phyloP scores from a whole-genome alignment of 2,329 filamentous ascomycete genomes.

The Cercospora sesami region DNA sequence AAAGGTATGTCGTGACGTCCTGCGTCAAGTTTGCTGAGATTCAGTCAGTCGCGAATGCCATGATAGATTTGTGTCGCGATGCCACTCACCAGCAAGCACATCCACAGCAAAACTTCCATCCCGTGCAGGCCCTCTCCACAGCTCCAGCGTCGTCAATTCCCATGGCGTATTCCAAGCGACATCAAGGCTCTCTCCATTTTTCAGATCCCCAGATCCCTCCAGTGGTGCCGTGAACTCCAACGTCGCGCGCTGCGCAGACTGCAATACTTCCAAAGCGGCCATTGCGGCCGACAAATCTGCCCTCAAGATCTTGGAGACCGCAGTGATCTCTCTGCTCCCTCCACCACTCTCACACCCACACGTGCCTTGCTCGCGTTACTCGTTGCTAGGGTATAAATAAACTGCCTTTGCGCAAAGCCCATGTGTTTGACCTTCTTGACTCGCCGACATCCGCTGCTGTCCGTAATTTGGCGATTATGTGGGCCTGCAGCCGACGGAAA shows the following conservation, averaged over 20 bases:
- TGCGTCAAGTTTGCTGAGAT: constrained; percentile 13
- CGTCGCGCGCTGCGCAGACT: constrained; percentile 12
- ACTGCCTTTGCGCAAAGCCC: not conserved
- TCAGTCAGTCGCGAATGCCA: not conserved
- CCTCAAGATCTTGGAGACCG: not conserved
- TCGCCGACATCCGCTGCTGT: not conserved
- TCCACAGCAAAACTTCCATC: constrained; percentile 21
- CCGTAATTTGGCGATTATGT: not conserved
- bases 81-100: constrained; percentile 21
- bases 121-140: constrained; percentile 17
- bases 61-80: not conserved
- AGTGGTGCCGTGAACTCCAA: constrained; percentile 15
- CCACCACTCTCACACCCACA: not conserved
- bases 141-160: constrained; percentile 20
- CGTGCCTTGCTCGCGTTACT: not conserved
- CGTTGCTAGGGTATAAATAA: not conserved
- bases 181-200: constrained; percentile 11
- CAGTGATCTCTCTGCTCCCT: not conserved
- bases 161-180: constrained; percentile 25
- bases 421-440: not conserved
- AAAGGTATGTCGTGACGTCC: constrained; percentile 14
- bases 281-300: not conserved
- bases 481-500: not conserved
- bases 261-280: constrained; percentile 19
- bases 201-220: not conserved